A percentile compares a stretch with the other conserved stretches of the same genome.
These are phyloP conservation scores for Pseudocercospora fuligena DNA, from an alignment of 2,329 filamentous ascomycete species.

Conservation along the genomic window DNA sequence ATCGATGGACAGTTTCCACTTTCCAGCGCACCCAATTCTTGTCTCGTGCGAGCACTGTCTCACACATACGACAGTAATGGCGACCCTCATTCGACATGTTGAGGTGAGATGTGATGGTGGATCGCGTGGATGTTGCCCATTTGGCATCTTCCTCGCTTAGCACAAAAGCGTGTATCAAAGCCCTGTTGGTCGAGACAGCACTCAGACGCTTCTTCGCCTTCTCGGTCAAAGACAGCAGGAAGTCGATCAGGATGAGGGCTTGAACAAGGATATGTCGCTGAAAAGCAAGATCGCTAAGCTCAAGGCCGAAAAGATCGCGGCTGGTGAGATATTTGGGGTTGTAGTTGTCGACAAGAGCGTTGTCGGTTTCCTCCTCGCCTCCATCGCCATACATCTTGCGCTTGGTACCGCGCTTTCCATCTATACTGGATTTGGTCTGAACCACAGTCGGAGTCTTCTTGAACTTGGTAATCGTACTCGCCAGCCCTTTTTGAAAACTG, in stretches of 20 bases:
- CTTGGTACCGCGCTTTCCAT: conserved; percentile 66
- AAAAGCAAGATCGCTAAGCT: conserved; percentile 95
- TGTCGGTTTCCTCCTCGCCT: conserved; percentile 39
- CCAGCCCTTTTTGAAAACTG: conserved; percentile 65
- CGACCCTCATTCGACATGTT: conserved; percentile 68
- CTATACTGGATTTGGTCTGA: conserved; percentile 70
- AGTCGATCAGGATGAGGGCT: conserved; percentile 91
- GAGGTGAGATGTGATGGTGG: conserved; percentile 79
- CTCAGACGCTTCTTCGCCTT: conserved; percentile 79
- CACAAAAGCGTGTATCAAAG: conserved; percentile 79
- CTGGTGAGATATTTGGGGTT: conserved; percentile 99
- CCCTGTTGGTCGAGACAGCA: conserved; percentile 74
- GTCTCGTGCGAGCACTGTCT: conserved; percentile 91
- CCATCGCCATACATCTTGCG: conserved; percentile 59
- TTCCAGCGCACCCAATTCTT: conserved; percentile 99
- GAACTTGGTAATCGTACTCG: conserved; percentile 73
- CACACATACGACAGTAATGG: conserved; percentile 95
- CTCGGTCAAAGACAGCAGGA: conserved; percentile 85
- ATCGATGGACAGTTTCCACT: conserved; percentile 89
- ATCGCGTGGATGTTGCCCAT: conserved; percentile 82
- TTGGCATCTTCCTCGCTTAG: conserved; percentile 82
- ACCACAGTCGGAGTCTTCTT: conserved; percentile 70
- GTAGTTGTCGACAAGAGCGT: conserved; percentile 72
- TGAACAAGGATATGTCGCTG: conserved; percentile 93
- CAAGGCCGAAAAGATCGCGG: conserved; percentile 90